Base-by-base conservation (phyloP, 73 alveolate species). In the Blepharisma stoltei region DNA sequence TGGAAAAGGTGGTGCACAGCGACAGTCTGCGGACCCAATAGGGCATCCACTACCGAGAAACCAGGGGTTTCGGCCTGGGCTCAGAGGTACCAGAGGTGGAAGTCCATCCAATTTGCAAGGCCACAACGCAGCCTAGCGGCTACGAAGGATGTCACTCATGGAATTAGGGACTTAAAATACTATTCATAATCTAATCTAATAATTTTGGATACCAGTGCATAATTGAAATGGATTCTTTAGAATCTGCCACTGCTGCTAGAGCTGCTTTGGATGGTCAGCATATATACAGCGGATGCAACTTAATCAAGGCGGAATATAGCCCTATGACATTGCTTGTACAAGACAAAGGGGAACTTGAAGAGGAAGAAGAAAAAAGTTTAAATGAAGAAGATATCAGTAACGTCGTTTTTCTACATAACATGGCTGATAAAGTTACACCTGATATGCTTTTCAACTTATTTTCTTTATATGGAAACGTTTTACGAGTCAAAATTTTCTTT, bases 401-500 rank as follows among this genome's bases (percentile, higher is more conserved):
- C 20, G 79, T 69, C 14, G 55, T 69, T 38, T 69, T 69, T 43
- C 5, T 69, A 3, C 79, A 69, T 25, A 69, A 69, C 5, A 44
- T 69, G 65, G 55, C 23, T n/a, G 27, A 18, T n/a, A 69, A 69
- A 43, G 60, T 25, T 18, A 69, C 55, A 7, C 79, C 79, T 23
- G 79, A 69, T 5, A 44, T 44, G 55, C 32, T 69, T n/a, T 69
- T 69, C 79, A 69, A 69, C 27, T 69, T 69, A 25, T 69, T 69
- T 44, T 69, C 79, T 69, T 18, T 69, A 9, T 69, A 69, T 69
- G 79, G 79, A 38, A 69, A 69, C 41, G 79, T 69, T 18, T 21
- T 69, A 18, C 79, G 79, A 14, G 65, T 69, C 60, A 69, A 69
- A 25, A 69, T 69, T 7, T 69, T 69, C 43, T 69, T 69, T 53